Conservation (phyloP, 2,329 filamentous ascomycete genomes). For the Penicillium sp. region DNA sequence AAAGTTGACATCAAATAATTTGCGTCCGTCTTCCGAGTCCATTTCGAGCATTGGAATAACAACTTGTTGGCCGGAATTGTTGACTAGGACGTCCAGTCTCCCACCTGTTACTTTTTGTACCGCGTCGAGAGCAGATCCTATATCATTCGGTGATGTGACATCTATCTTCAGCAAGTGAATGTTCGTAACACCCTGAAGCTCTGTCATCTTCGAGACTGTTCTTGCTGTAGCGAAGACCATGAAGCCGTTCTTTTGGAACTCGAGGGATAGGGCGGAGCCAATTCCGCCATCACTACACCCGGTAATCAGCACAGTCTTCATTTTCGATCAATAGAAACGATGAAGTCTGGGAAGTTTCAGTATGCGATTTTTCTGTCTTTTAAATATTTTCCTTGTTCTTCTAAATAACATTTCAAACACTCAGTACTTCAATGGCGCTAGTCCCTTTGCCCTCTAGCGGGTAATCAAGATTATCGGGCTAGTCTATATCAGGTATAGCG, state of each 20-base stretch:
- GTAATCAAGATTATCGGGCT: not conserved
- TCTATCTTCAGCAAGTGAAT: slow-evolving; percentile 32
- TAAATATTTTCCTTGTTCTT: not conserved
- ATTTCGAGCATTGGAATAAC: slow-evolving; percentile 34
- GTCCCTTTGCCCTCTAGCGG: not conserved
- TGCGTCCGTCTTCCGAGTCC: not conserved
- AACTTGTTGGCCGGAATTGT: slow-evolving; percentile 41
- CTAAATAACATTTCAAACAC: not conserved
- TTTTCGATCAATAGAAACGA: not conserved
- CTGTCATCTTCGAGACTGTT: slow-evolving; percentile 26
- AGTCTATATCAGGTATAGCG: not conserved
- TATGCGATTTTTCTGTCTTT: not conserved
- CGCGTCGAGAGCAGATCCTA: slow-evolving; percentile 25
- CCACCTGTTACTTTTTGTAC: slow-evolving; percentile 29
- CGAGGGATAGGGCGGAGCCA: slow-evolving; percentile 36
- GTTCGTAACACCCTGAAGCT: slow-evolving; percentile 18
- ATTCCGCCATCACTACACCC: slow-evolving; percentile 42
- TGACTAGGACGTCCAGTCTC: slow-evolving; percentile 39
- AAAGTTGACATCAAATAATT: slow-evolving; percentile 31
- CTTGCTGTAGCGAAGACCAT: slow-evolving; percentile 43
- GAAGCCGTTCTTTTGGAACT: slow-evolving; percentile 33
- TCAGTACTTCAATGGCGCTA: not conserved
- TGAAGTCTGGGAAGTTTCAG: not conserved
- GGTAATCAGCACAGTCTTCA: slow-evolving; percentile 30
- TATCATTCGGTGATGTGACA: slow-evolving; percentile 23